These are phyloP conservation scores for Penicillium arizonense DNA, from an alignment of 495 filamentous ascomycete genomes.

Conservation along the genomic window DNA sequence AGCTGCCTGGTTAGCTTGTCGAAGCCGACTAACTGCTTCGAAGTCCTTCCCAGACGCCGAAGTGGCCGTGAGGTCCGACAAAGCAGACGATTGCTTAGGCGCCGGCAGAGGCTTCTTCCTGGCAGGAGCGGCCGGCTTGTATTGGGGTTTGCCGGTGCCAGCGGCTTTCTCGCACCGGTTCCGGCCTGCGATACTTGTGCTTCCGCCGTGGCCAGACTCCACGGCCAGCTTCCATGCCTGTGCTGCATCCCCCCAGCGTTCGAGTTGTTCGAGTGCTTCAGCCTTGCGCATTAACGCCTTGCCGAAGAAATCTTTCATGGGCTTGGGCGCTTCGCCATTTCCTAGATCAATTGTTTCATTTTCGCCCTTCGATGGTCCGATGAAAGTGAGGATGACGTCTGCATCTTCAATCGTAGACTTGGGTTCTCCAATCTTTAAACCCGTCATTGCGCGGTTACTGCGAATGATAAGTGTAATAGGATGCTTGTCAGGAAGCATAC, in stretches of 20 bases:
- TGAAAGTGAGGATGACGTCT: slow-evolving; percentile 74
- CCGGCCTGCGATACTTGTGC: slow-evolving; percentile 80
- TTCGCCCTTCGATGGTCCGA: slow-evolving; percentile 75
- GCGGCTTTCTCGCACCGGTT: slow-evolving; percentile 86
- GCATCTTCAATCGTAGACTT: slow-evolving; percentile 81
- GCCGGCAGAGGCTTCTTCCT: slow-evolving; percentile 34
- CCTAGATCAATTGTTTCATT: slow-evolving; percentile 73
- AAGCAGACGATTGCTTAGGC: slow-evolving; percentile 44
- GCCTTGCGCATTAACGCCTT: slow-evolving; percentile 94
- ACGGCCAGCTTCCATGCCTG: slow-evolving; percentile 79
- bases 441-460: slow-evolving; percentile 88
- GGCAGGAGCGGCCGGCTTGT: slow-evolving; percentile 35
- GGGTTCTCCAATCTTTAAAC: slow-evolving; percentile 84
- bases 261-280: slow-evolving; percentile 91
- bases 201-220: slow-evolving; percentile 78
- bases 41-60: slow-evolving; percentile 23
- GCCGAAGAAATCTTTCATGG: slow-evolving; percentile 89
- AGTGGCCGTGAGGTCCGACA: slow-evolving; percentile 41
- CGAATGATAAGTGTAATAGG: slow-evolving; percentile 81
- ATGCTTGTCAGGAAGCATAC: slow-evolving; percentile 73
- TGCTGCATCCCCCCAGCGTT: slow-evolving; percentile 85
- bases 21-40: slow-evolving; percentile 73
- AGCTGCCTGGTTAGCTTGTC: slow-evolving; percentile 77
- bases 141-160: slow-evolving; percentile 50
- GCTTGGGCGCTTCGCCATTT: slow-evolving; percentile 63